Conservation (phyloP, 805 yeast genomes). For the Metschnikowia amazonensis region DNA sequence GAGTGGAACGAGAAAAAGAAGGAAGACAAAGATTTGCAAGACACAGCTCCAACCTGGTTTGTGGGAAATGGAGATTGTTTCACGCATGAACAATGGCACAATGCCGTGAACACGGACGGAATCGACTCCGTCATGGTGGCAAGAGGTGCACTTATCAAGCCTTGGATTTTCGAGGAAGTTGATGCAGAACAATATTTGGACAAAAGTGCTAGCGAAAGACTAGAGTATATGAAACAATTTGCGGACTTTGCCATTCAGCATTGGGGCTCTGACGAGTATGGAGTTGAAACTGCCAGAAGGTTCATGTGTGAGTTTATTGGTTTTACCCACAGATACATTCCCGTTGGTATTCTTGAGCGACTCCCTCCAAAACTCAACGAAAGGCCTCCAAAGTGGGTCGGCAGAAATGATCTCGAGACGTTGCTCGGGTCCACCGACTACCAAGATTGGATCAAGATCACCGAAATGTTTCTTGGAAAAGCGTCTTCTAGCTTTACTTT, state of each 20-base stretch:
- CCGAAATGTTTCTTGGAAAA: constrained; percentile 93
- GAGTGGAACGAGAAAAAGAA: constrained; percentile 50
- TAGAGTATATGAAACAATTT: constrained; percentile 66
- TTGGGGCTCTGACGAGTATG: constrained; percentile 98
- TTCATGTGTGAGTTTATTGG: constrained; percentile 92
- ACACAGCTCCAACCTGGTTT: constrained; percentile 66
- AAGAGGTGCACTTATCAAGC: constrained; percentile 95
- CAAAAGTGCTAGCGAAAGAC: constrained; percentile 84
- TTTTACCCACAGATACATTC: constrained; percentile 90
- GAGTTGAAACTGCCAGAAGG: constrained; percentile 82
- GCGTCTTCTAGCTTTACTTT: constrained; percentile 72
- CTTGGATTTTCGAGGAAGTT: constrained; percentile 97
- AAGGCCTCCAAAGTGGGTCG: constrained; percentile 90
- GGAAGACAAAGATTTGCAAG: constrained; percentile 58
- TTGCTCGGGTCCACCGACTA: constrained; percentile 80
- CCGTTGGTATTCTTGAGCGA: constrained; percentile 86
- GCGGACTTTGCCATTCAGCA: constrained; percentile 84
- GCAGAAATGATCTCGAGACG: constrained; percentile 90
- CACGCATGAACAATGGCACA: constrained; percentile 85
- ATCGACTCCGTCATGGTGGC: constrained; percentile 97
- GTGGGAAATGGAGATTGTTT: constrained; percentile 94
- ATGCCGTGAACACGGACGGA: constrained; percentile 57
- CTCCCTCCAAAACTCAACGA: constrained; percentile 87
- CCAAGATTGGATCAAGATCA: constrained; percentile 91
- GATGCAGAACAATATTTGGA: constrained; percentile 87